phyloP scores from a whole-genome alignment of 2,329 filamentous ascomycete genomes.

The Nemania sp. region DNA sequence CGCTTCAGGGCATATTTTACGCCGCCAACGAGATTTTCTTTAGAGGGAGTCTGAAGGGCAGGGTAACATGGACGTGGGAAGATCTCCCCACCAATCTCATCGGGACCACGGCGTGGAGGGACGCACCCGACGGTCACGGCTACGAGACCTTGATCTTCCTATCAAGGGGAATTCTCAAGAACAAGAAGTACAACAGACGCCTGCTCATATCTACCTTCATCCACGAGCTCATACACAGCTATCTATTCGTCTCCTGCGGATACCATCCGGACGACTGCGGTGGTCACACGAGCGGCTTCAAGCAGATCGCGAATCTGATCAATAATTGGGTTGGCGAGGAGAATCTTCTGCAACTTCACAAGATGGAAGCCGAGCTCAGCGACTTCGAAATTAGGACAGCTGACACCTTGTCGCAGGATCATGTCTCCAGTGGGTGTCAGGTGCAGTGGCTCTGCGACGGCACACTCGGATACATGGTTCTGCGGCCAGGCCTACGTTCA shows the following conservation, averaged over 20 bases:
- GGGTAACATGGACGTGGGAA: constrained; percentile 67
- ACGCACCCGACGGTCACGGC: constrained; percentile 50
- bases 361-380: constrained; percentile 66
- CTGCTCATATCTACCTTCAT: constrained; percentile 68
- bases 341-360: constrained; percentile 56
- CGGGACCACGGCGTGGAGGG: constrained; percentile 64
- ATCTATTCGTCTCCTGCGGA: constrained; percentile 66
- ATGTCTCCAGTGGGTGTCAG: constrained; percentile 33
- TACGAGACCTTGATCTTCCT: constrained; percentile 67
- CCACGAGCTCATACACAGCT: constrained; percentile 70
- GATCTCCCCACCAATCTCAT: constrained; percentile 62
- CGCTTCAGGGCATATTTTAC: constrained; percentile 62
- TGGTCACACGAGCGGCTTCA: constrained; percentile 65
- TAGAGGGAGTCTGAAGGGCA: constrained; percentile 56
- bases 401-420: constrained; percentile 21
- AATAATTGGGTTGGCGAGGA: constrained; percentile 63
- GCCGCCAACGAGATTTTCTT: constrained; percentile 69
- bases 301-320: constrained; percentile 61
- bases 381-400: constrained; percentile 47
- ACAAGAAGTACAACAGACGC: constrained; percentile 60
- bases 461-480: constrained; percentile 32
- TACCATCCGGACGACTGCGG: constrained; percentile 59
- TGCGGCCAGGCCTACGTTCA: constrained; percentile 35
- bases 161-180: constrained; percentile 61
- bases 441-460: constrained; percentile 34